Evolutionary conservation across 23 red algal species (phyloP), one percentile per base, ranked within the genome.

Genomic region (Gracilariopsis chorda): DNA sequence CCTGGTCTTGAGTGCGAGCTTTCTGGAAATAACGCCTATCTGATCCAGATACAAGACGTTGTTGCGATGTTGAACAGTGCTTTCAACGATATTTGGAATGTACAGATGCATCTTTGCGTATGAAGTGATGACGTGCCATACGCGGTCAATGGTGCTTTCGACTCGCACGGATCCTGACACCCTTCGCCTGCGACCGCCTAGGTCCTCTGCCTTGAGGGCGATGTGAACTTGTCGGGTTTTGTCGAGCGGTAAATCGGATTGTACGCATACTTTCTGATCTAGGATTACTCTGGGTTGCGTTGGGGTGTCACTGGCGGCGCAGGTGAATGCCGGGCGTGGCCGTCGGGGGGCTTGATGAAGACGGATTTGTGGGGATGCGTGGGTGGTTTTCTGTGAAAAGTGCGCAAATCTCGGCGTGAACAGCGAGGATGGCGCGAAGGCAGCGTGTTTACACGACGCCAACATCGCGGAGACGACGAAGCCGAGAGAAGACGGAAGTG

Each of bases 41-140:
- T 98, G 95, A 29, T 98, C 95, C 14, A 98, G 82, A 70, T 67
- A 74, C 30, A 67, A 19, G 46, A 53, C 80, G 8, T 51, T 41
- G 2, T 46, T 44, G 32, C 51, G 62, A 2, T 19, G 27, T 40
- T 61, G 42, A 8, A 85, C 44, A 13, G 65, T 61, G 51, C 84
- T 88, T 57, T 62, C 46, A 37, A 98, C 53, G 25, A 98, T 94
- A 42, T 98, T 93, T 6, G 95, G 95, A 30, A 98, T 80, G 80
- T 94, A 94, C 16, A 60, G 67, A 56, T 72, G 41, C 57, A 98
- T 92, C 36, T 77, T 69, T 35, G 75, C 78, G 53, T 94, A 98
- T 5, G 87, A 44, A 6, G 95, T 98, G 51, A 98, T 80, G 14
- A 94, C 83, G 3, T 70, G 24, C 95, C 95, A 98, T 19, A 98